Percentiles rank a stretch among this genome's conserved stretches.
Conservation (phyloP, 1,284 basidiomycete species). For the Chiua sp. region DNA sequence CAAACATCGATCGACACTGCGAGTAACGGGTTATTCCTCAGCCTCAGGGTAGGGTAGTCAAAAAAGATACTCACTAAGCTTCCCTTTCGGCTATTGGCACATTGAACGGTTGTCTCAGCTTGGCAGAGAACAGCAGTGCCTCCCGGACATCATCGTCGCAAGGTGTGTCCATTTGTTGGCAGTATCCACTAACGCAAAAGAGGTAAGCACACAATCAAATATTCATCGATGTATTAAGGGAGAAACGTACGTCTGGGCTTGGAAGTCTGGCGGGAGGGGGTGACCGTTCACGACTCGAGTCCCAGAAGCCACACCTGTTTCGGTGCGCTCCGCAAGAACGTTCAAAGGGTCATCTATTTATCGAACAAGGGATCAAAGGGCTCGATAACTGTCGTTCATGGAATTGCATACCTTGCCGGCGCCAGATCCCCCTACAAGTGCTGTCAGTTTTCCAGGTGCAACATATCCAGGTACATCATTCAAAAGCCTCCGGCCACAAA, state of each 20-base stretch:
- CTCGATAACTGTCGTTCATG: too few relatives aligned
- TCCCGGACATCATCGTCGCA: slow-evolving; percentile 80
- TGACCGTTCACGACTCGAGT: slow-evolving; percentile 82
- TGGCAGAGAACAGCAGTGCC: slow-evolving; percentile 83
- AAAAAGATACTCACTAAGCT: slow-evolving; percentile 59
- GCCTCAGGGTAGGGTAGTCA: neutral
- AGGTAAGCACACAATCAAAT: neutral
- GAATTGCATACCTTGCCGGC: slow-evolving; percentile 64
- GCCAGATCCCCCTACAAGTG: slow-evolving; percentile 83
- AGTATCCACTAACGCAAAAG: slow-evolving; percentile 43
- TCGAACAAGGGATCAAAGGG: neutral
- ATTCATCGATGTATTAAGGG: too few relatives aligned
- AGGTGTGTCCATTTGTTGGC: slow-evolving; percentile 84
- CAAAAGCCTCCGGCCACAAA: slow-evolving; percentile 66
- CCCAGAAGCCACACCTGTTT: slow-evolving; percentile 80
- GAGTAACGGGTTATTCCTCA: slow-evolving; percentile 25
- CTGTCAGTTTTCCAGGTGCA: slow-evolving; percentile 79
- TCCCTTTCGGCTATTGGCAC: slow-evolving; percentile 78
- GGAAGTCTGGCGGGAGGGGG: slow-evolving; percentile 74
- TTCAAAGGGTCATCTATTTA: slow-evolving; percentile 79
- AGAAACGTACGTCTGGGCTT: slow-evolving; percentile 60
- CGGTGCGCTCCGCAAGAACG: slow-evolving; percentile 81
- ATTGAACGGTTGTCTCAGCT: slow-evolving; percentile 76
- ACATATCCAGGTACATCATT: slow-evolving; percentile 87
- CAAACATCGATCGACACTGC: slow-evolving; percentile 77